Evolutionary conservation across 2,329 filamentous ascomycete species (phyloP).

Genomic region (Hymenoscyphus scutula): DNA sequence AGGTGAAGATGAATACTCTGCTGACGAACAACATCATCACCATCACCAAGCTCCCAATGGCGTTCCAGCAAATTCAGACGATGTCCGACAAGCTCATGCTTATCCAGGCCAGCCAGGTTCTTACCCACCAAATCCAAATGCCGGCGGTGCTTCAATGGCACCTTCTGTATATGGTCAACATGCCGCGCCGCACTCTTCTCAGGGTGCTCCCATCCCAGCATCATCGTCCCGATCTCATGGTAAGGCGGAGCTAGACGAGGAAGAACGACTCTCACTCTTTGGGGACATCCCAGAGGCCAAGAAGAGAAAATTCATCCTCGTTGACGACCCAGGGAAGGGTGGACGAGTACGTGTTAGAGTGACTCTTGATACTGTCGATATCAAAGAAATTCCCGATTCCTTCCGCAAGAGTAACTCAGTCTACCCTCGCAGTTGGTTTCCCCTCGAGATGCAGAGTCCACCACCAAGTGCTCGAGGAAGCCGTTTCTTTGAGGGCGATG

Average conservation of each 20-base stretch:
- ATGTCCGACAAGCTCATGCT: slow-evolving; percentile 71
- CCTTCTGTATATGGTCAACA: slow-evolving; percentile 53
- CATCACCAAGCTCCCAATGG: slow-evolving; percentile 60
- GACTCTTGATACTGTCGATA: slow-evolving; percentile 88
- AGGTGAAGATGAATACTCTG: slow-evolving; percentile 60
- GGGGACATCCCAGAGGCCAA: slow-evolving; percentile 86
- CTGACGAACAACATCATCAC: slow-evolving; percentile 64
- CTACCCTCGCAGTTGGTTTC: slow-evolving; percentile 87
- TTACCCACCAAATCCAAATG: slow-evolving; percentile 59
- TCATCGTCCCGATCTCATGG: slow-evolving; percentile 20
- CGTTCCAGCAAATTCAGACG: slow-evolving; percentile 53
- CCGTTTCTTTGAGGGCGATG: slow-evolving; percentile 70
- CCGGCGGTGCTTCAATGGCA: slow-evolving; percentile 59
- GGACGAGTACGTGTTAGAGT: slow-evolving; percentile 84
- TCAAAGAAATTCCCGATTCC: slow-evolving; percentile 92
- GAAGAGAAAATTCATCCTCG: slow-evolving; percentile 93
- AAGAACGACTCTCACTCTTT: slow-evolving; percentile 69
- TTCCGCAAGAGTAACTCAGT: slow-evolving; percentile 89
- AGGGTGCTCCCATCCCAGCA: slow-evolving; percentile 39
- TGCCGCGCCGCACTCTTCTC: slow-evolving; percentile 39
- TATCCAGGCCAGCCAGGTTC: slow-evolving; percentile 66
- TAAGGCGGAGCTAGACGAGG: slow-evolving; percentile 39
- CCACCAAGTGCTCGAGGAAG: slow-evolving; percentile 73
- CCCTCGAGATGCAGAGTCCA: slow-evolving; percentile 86
- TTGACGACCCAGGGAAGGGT: slow-evolving; percentile 82